A percentile compares a stretch with the other conserved stretches of the same genome.
Conservation (phyloP, 805 yeast genomes). For the Barnettozyma pratensis region DNA sequence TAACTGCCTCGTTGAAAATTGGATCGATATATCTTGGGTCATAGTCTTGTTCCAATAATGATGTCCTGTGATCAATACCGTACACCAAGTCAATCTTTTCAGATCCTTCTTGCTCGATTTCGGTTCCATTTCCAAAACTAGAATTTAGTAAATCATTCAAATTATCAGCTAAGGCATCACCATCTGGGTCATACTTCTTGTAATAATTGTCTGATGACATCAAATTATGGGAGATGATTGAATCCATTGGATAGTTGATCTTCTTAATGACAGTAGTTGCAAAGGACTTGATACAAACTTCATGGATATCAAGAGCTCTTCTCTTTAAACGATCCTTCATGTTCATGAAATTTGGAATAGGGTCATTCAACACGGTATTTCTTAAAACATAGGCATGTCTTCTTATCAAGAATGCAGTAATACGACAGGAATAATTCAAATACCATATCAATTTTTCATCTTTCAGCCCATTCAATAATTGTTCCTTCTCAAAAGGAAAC, state of each 20-base stretch:
- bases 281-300: conserved; percentile 15
- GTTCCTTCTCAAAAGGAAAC: conserved; percentile 10
- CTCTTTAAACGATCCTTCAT: conserved; percentile 14
- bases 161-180: not conserved
- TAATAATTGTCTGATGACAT: conserved; percentile 4
- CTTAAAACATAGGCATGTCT: conserved; percentile 16
- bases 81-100: conserved; percentile 10
- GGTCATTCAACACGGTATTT: conserved; percentile 17
- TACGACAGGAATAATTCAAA: conserved; percentile 19
- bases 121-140: too few relatives aligned
- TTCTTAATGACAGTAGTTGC: conserved; percentile 12
- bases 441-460: conserved; percentile 8
- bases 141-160: not conserved
- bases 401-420: conserved; percentile 17
- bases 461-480: conserved; percentile 5
- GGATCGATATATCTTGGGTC: conserved; percentile 24
- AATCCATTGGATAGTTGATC: conserved; percentile 18
- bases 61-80: conserved; percentile 7
- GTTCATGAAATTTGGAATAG: conserved; percentile 14
- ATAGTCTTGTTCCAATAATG: conserved; percentile 16
- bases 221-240: conserved; percentile 1
- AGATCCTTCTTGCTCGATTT: not conserved
- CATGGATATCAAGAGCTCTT: conserved; percentile 19
- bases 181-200: not conserved
- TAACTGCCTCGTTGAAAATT: conserved; percentile 10